These are phyloP conservation scores for Secale cereale DNA, from an alignment of 176 grass and related monocot genomes.

Conservation along the genomic window DNA sequence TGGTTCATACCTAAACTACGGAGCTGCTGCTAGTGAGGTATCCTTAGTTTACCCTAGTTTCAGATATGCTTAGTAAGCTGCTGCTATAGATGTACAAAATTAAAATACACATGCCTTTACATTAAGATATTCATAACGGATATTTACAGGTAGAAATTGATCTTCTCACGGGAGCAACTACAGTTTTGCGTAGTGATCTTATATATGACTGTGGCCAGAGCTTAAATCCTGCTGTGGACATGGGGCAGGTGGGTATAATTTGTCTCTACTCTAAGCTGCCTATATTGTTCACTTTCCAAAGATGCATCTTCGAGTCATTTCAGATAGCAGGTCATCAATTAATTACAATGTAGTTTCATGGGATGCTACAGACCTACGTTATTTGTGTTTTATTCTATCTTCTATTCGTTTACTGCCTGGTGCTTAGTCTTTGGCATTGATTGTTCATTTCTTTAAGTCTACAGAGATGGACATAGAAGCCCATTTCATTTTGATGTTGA, in stretches of 20 bases:
- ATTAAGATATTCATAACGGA: constrained; percentile 4
- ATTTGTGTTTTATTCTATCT: not conserved
- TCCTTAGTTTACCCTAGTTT: constrained; percentile 15
- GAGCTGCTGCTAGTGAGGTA: constrained; percentile 94
- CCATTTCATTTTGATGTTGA: not conserved
- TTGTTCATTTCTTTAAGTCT: not conserved
- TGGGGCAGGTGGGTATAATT: constrained; percentile 68
- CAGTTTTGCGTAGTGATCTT: constrained; percentile 75
- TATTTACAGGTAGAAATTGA: constrained; percentile 84
- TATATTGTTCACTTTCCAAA: not conserved
- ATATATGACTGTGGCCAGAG: constrained; percentile 94
- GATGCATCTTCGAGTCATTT: not conserved
- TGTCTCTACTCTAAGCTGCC: not conserved
- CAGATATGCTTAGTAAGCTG: not conserved
- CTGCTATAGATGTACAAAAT: not conserved
- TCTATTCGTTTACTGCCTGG: not conserved
- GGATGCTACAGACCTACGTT: not conserved
- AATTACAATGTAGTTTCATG: not conserved
- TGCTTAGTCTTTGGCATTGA: not conserved
- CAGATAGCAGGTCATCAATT: not conserved
- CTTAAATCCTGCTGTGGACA: constrained; percentile 92
- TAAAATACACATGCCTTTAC: not conserved
- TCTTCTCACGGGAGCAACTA: constrained; percentile 85
- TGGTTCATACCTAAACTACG: constrained; percentile 76
- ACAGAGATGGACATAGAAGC: not conserved